phyloP scores from a whole-genome alignment of 257 asterid species.

The Paulownia fortunei region DNA sequence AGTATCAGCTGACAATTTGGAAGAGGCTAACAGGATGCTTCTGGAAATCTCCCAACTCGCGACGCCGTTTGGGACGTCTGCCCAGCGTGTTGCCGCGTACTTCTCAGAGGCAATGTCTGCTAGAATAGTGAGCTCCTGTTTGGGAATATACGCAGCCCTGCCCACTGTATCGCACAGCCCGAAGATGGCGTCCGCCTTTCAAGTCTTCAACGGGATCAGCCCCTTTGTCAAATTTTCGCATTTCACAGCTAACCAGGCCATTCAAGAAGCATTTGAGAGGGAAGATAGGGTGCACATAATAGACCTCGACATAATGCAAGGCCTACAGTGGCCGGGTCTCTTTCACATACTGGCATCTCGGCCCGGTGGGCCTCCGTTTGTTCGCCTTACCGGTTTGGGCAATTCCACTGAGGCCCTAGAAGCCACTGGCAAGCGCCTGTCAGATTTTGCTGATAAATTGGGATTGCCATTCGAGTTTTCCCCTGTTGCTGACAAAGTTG shows the following conservation, averaged over 20 bases:
- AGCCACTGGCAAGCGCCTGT: slow-evolving; percentile 90
- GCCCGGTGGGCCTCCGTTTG: slow-evolving; percentile 94
- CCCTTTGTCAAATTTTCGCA: slow-evolving; percentile 94
- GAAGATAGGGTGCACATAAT: slow-evolving; percentile 94
- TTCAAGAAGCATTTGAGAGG: slow-evolving; percentile 94
- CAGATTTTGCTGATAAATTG: slow-evolving; percentile 84
- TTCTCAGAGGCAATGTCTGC: slow-evolving; percentile 99
- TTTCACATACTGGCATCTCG: slow-evolving; percentile 90
- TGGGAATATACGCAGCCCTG: slow-evolving; percentile 79
- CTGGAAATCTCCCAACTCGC: slow-evolving; percentile 88
- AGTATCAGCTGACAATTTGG: slow-evolving; percentile 76
- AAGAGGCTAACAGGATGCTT: slow-evolving; percentile 80
- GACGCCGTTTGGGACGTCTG: slow-evolving; percentile 93
- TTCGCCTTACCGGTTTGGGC: slow-evolving; percentile 87
- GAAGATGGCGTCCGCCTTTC: slow-evolving; percentile 88
- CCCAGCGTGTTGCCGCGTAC: slow-evolving; percentile 98
- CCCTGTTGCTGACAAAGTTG: slow-evolving; percentile 84
- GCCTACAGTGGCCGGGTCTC: slow-evolving; percentile 97
- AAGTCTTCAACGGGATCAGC: slow-evolving; percentile 91
- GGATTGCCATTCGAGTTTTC: slow-evolving; percentile 89
- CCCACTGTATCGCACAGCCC: slow-evolving; percentile 74
- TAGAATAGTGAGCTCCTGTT: slow-evolving; percentile 77
- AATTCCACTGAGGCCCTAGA: slow-evolving; percentile 86
- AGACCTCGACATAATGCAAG: slow-evolving; percentile 98
- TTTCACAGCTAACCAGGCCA: slow-evolving; percentile 97